Base-by-base conservation (phyloP, 257 asterid genomes). In the Dorcoceras hygrometricum region DNA sequence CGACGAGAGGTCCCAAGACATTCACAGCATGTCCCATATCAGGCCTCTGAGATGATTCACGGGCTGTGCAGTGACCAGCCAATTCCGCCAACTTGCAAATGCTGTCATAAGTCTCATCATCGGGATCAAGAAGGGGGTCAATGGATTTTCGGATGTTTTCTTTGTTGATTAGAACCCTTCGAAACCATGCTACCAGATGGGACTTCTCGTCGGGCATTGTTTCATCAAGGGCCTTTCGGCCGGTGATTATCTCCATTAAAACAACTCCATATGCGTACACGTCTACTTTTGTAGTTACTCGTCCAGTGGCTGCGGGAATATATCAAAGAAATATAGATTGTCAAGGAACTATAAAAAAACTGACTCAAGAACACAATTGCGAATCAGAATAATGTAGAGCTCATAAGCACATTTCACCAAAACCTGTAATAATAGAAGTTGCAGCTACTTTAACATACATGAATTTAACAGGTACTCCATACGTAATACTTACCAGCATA, bases 21-120 rank as follows among this genome's bases (percentile, higher is more conserved):
- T 90, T 90, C 27, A 90, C 97, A 3, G 96, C 97, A 7, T 93
- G 97, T 18, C 99, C 99, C 99, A 93, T 93, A 65, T 93, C 97
- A 7, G 97, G 99, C 59, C 99, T 82, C 76, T 93, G 99, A 77
- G 66, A 77, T 6, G 99, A 94, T 75, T 93, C 97, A 0, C 95
- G 89, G 9, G 96, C 96, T 1, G 97, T 85, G 80, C 97, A 90
- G 12, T 93, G 95, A 18, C 97, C 96, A 0, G 97, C 98, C 71
- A 93, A 65, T 79, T 93, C 98, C 12, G 91, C 85, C 6, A 82
- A 97, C 72, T 81, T 89, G 86, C 86, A 88, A 22, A 93, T 86
- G 81, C 94, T 89, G 31, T 89, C 88, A 10, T 87, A 84, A 0
- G 97, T 86, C 57, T 86, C 97, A 0, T 87, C 91, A 56, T 89